Percentiles rank a stretch among this genome's conserved stretches.
Evolutionary conservation across 106 monocot species (phyloP).

Genomic region (Posidonia australis): DNA sequence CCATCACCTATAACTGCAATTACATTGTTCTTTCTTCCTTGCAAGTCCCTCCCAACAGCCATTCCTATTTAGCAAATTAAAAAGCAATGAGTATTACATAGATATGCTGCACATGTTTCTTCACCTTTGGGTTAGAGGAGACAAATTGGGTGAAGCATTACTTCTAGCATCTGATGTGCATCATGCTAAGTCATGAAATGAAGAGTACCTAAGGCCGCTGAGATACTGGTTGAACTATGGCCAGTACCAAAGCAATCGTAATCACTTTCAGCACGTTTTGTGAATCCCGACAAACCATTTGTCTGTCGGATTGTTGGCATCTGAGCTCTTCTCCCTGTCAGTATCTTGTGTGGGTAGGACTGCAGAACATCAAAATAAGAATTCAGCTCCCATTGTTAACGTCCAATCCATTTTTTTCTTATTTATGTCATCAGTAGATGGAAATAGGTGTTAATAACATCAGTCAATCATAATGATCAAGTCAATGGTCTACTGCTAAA

Average conservation of each 20-base stretch:
- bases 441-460: too few species aligned
- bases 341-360: slow-evolving; percentile 94
- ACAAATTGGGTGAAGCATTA: neutral
- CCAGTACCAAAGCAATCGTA: slow-evolving; percentile 82
- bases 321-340: slow-evolving; percentile 79
- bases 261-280: slow-evolving; percentile 84
- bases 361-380: slow-evolving; percentile 14
- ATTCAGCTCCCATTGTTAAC: neutral
- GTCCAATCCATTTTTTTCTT: too few species aligned
- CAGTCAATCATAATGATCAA: too few species aligned
- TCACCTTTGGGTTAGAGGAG: too few species aligned
- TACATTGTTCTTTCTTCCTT: slow-evolving; percentile 80
- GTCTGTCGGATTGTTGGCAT: slow-evolving; percentile 90
- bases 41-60: slow-evolving; percentile 86
- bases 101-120: too few species aligned
- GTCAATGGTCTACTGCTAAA: too few species aligned
- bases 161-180: neutral
- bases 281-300: slow-evolving; percentile 81
- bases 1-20: slow-evolving; percentile 93
- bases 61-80: slow-evolving; percentile 35
- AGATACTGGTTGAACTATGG: slow-evolving; percentile 93
- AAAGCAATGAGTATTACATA: too few species aligned
- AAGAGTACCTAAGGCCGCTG: slow-evolving; percentile 68
- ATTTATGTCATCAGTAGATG: too few species aligned
- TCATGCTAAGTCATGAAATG: neutral